Evolutionary conservation across 1,139 yeast species (phyloP), one percentile per base, ranked within the genome.

Genomic region (Saccharomyces hybrid): DNA sequence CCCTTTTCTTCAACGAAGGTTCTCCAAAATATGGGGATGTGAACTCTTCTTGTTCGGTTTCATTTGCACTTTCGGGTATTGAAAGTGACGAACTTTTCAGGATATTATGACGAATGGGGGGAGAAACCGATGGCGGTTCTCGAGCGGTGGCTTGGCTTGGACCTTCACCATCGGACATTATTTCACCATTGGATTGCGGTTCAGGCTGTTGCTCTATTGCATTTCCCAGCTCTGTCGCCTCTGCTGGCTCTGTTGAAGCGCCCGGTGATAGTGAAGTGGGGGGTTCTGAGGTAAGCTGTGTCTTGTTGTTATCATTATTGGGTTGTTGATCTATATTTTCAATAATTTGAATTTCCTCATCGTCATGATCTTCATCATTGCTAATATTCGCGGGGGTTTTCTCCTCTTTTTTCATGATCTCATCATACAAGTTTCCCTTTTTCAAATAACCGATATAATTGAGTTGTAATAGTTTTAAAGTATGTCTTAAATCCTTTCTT

Each of bases 401-500:
- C 63, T 49, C 56, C 54, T 5, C 63, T 67, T 25, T 56, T 59
- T 9, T 61, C 62, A 20, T 51, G 63, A 16, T 56, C 52, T 49
- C 48, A 11, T 55, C 52, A 52, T 51, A 53, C 28, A 48, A 54
- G 6, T 57, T 57, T 25, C 59, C 58, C n/a, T 55, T 59, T 46
- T 61, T 54, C 58, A 55, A 60, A 42, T 46, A 44, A 46, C 60
- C 63, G 25, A 75, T 73, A 59, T 79, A 82, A 16, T 70, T 66
- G 28, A 66, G 65, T 49, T 74, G 73, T 30, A 81, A 61, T 0
- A 69, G 63, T 32, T 71, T 52, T 7, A 76, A 56, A 2, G 66
- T 63, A 20, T 63, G 62, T 51, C 81, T 65, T 6, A 78, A 60
- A 5, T 63, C 62, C 6, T 62, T 63, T 59, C 83, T 68, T 53